Percentiles rank a stretch among this genome's conserved stretches.
Conservation (phyloP, 116 monocot genomes). For the Zostera marina region DNA sequence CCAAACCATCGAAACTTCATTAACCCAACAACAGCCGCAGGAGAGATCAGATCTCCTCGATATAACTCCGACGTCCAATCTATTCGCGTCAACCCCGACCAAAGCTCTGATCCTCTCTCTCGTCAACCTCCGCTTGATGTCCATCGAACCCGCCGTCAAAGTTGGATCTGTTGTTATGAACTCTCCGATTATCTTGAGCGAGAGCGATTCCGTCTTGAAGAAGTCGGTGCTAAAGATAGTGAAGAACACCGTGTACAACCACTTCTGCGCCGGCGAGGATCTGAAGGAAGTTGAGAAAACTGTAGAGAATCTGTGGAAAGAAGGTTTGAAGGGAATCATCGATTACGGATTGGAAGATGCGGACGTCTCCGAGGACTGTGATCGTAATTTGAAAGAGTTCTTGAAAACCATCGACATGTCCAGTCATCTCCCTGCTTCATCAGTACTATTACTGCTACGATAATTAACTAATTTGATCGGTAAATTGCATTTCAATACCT, state of each 20-base stretch:
- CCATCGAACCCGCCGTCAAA: conserved; percentile 27
- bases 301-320: conserved; percentile 30
- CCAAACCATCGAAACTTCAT: neutral
- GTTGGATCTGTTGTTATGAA: conserved; percentile 17
- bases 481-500: no score
- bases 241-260: conserved; percentile 39
- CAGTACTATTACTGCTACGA: no score
- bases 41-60: conserved; percentile 8
- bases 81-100: conserved; percentile 40
- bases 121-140: conserved; percentile 40
- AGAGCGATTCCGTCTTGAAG: conserved; percentile 1
- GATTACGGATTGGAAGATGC: conserved; percentile 84
- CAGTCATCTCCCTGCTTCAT: conserved; percentile 32
- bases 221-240: conserved; percentile 16
- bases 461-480: no score
- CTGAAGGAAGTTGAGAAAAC: conserved; percentile 33
- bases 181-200: conserved; percentile 9
- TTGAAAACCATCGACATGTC: conserved; percentile 41
- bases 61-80: conserved; percentile 28
- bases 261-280: conserved; percentile 72
- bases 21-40: neutral
- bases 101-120: conserved; percentile 17
- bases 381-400: conserved; percentile 49
- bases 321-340: conserved; percentile 53
- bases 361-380: conserved; percentile 28